phyloP scores from a whole-genome alignment of 2,329 filamentous ascomycete species.

The Hypoxylon sp. region DNA sequence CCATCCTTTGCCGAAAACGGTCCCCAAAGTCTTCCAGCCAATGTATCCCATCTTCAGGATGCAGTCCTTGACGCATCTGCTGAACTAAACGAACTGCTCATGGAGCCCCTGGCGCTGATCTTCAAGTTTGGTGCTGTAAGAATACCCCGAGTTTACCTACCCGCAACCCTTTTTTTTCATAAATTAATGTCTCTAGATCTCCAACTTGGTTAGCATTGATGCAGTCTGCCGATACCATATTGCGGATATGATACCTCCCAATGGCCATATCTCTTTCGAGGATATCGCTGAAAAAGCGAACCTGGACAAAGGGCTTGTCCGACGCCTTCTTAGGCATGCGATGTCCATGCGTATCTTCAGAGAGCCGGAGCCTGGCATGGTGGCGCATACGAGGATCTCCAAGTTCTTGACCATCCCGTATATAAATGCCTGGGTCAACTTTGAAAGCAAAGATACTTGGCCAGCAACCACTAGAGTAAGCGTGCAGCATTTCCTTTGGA shows the following conservation, averaged over 20 bases:
- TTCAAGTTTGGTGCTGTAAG: conserved; percentile 44
- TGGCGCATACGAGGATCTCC: conserved; percentile 49
- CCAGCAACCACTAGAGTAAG: conserved; percentile 37
- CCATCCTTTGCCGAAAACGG: conserved; percentile 43
- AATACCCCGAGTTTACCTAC: conserved; percentile 4
- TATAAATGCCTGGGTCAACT: conserved; percentile 39
- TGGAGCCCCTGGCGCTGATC: conserved; percentile 65
- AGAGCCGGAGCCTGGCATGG: conserved; percentile 49
- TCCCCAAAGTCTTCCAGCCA: conserved; percentile 35
- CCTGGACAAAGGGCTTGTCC: conserved; percentile 44
- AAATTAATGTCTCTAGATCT: conserved; percentile 33
- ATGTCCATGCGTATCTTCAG: conserved; percentile 52
- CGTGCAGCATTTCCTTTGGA: background rate
- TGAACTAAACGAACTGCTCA: conserved; percentile 53
- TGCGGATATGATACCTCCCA: conserved; percentile 45
- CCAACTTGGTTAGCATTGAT: conserved; percentile 45
- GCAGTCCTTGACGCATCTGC: conserved; percentile 45
- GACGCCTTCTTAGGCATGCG: conserved; percentile 50
- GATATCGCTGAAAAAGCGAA: conserved; percentile 41
- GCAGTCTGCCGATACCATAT: conserved; percentile 50
- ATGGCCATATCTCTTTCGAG: conserved; percentile 37
- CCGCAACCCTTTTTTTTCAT: background rate
- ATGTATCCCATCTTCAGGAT: conserved; percentile 34
- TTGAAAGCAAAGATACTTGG: conserved; percentile 43
- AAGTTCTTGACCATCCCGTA: conserved; percentile 28